Base-by-base conservation (phyloP, 768 basidiomycete genomes). In the Russula vinacea region DNA sequence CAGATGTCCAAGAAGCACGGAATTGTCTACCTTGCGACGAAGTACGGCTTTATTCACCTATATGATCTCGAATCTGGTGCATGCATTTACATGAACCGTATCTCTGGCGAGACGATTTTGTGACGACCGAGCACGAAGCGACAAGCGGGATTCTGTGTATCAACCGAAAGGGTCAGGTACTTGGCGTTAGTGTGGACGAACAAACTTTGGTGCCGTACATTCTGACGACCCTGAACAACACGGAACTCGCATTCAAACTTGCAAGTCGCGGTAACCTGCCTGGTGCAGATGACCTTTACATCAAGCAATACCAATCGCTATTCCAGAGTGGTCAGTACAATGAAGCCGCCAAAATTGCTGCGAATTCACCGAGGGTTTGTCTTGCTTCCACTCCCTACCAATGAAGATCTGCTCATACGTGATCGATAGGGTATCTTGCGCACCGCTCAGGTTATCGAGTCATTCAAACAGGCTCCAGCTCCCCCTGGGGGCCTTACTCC, bases 81-180 rank as follows among this genome's bases (percentile, higher is more conserved):
- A 50, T 98, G 97, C 78, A 86, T 99, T 64, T 99, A 98, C 81
- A 99, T 99, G 97, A 99, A 99, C 83, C 90, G 97, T 68, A 99
- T 99, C 74, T 94, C 92, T 49, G 96, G 97, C 39, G 97, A 99
- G 79, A 98, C 97, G 39, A 98, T 99, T 99, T 99, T 74, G 94
- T 97, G 51, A 98, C 97, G 14, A 92, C 96, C 39, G 95, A 98
- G 72, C 94, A 98, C 72, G 95, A 98, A 75, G 84, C 87, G 19
- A 87, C 88, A 3, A 85, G 93, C 72, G 97, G 97, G 79, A 97
- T 99, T 75, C 93, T 99, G 67, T 96, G 96, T 69, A 94, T 99
- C 73, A 99, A 99, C 84, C 92, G 96, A 83, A 98, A 98, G 78
- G 97, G 97, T 37, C 97, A 99, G 76, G 94, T 98, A 19, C 83